Base-by-base conservation (phyloP, 1,139 yeast genomes). In the Groenewaldozyma auringiensis region DNA sequence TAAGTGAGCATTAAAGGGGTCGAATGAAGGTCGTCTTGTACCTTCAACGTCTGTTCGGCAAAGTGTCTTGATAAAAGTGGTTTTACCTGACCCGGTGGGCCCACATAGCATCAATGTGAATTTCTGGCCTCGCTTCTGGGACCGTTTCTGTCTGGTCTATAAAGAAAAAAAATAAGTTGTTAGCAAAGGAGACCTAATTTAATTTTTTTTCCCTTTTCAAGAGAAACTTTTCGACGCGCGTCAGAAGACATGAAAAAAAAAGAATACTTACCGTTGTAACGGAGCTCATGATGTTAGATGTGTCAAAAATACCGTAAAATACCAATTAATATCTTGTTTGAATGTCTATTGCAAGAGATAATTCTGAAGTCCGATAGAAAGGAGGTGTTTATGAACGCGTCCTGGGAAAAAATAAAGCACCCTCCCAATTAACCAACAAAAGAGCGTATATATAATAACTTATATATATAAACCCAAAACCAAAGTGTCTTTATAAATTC, bases 61-160 rank as follows among this genome's bases (percentile, higher is more conserved):
- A 49, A 92, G 68, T 45, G 94, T 79, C 66, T 88, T 87, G 54
- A 88, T 74, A 57, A 88, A 86, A 0, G 94, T 79, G 8, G 95
- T 76, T 62, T 87, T 85, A 9, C 96, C 96, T 3, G 83, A 71
- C 6, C 96, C 95, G 9, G 81, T 71, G n/a, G 75, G 68, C 11
- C 96, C 96, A 31, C 82, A 81, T 13, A 87, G 76, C 81, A 89
- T 75, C 46, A 88, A 64, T 40, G 88, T 81, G 66, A 89, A 88
- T 58, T 87, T 82, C 60, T 86, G 76, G 41, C 94, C 96, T 61
- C 87, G 83, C 61, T 83, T 84, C 57, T 83, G 81, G 60, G 83
- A 92, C 62, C 85, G 84, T 61, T 75, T 77, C 59, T 80, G 78
- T 59, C 82, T 68, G 34, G 59, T 69, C 88, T 57, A 42, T n/a